phyloP scores from a whole-genome alignment of 2,329 filamentous ascomycete species.

The Trichoderma breve region DNA sequence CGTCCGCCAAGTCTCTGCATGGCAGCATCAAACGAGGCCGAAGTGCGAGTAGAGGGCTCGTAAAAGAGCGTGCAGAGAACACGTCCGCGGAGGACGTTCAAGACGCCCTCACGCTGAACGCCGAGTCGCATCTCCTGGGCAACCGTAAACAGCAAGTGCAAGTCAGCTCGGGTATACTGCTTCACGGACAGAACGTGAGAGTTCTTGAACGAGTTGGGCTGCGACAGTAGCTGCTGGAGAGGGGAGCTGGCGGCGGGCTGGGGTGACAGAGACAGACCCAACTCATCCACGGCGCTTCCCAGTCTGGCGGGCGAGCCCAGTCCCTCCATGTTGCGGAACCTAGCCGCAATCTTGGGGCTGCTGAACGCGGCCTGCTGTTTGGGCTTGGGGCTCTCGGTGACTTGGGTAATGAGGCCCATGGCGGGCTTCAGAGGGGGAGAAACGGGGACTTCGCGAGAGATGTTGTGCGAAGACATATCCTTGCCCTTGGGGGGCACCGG shows the following conservation, averaged over 20 bases:
- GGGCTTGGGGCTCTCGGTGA: slow-evolving; percentile 38
- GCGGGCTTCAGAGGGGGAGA: slow-evolving; percentile 60
- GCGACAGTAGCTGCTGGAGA: slow-evolving; percentile 70
- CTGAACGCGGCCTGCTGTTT: slow-evolving; percentile 30
- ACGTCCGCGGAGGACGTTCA: slow-evolving; percentile 81
- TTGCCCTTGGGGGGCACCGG: slow-evolving; percentile 59
- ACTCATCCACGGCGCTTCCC: slow-evolving; percentile 41
- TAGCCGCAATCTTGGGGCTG: slow-evolving; percentile 31
- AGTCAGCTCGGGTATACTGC: slow-evolving; percentile 81
- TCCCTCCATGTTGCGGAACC: slow-evolving; percentile 32
- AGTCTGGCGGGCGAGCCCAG: slow-evolving; percentile 27
- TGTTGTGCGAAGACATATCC: slow-evolving; percentile 71
- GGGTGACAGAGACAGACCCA: slow-evolving; percentile 46
- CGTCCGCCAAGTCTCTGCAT: slow-evolving; percentile 97
- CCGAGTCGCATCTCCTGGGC: slow-evolving; percentile 97
- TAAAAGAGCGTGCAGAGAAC: slow-evolving; percentile 94
- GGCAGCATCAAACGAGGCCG: slow-evolving; percentile 91
- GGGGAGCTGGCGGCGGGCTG: slow-evolving; percentile 57
- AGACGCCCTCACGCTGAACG: slow-evolving; percentile 85
- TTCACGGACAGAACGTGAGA: slow-evolving; percentile 89
- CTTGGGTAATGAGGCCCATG: slow-evolving; percentile 37
- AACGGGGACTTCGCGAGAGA: slow-evolving; percentile 42
- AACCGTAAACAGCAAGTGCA: slow-evolving; percentile 92
- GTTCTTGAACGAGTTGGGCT: slow-evolving; percentile 79
- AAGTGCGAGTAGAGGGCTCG: slow-evolving; percentile 94